phyloP scores from a whole-genome alignment of 345 rosid species.

The Luvunga scandens region DNA sequence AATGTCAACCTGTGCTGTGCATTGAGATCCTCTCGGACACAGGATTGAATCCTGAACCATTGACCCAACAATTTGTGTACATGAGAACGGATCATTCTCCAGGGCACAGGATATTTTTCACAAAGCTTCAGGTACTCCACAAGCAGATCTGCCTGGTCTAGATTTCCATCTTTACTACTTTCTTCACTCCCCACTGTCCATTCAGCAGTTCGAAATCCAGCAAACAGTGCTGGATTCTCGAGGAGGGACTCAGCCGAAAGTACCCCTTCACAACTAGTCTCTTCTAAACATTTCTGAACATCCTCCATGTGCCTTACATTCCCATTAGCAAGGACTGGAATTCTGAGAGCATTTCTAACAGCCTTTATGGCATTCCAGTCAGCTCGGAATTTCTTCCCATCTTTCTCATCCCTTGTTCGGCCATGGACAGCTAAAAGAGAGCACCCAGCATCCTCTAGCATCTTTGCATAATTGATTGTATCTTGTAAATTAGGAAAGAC shows the following conservation, averaged over 20 bases:
- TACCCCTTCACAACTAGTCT: conserved; percentile 85
- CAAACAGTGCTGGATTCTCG: conserved; percentile 88
- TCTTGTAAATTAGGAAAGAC: conserved; percentile 71
- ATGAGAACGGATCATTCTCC: conserved; percentile 93
- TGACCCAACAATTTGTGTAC: conserved; percentile 87
- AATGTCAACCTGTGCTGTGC: conserved; percentile 67
- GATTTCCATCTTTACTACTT: conserved; percentile 44
- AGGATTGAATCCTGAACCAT: conserved; percentile 81
- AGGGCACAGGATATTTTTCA: conserved; percentile 83
- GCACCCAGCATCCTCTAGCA: conserved; percentile 97
- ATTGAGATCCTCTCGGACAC: conserved; percentile 74
- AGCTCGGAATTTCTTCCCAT: conserved; percentile 77
- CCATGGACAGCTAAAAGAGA: conserved; percentile 91
- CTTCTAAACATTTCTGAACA: conserved; percentile 56
- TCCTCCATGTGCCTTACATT: conserved; percentile 83
- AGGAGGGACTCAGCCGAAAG: conserved; percentile 96
- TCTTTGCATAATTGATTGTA: conserved; percentile 75
- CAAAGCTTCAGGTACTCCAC: conserved; percentile 82
- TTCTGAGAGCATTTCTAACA: conserved; percentile 61
- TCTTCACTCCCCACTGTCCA: conserved; percentile 48
- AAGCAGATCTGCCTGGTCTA: conserved; percentile 72
- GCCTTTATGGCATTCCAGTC: conserved; percentile 82
- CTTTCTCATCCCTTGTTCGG: conserved; percentile 82
- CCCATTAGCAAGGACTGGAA: conserved; percentile 96
- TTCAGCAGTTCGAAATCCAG: conserved; percentile 72